Evolutionary conservation across 768 basidiomycete genomes (phyloP), one percentile per base, ranked within the genome.

Genomic region (Mycena haematopus): DNA sequence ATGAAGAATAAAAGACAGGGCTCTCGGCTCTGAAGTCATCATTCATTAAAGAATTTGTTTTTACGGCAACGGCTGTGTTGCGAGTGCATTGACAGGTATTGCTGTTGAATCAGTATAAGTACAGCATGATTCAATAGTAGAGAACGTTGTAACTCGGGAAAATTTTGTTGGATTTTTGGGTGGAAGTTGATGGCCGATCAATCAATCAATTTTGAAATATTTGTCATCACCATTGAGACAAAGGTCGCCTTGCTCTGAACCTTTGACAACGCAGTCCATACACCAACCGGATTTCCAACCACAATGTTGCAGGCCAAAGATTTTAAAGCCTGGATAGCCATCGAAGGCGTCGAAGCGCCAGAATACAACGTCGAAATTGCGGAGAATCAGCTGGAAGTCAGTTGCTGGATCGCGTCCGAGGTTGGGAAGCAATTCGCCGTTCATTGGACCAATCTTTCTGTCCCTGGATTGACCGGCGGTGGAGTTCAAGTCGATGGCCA

Each of bases 401-500:
- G 21, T 31, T 65, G 59, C 38, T 65, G 54, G 53, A 65, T 65
- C 15, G 22, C 64, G 2, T 65, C 64, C 3, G 58, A 65, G 27
- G 50, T 57, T 15, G 59, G 59, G 11, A 46, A 64, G 47, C 52
- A 40, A 24, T 66, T 66, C 47, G 19, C 46, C 31, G 60, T 66
- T 2, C 45, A 61, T n/a, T 66, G 65, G 60, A 53, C 51, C 15
- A 66, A 62, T n/a, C 14, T 22, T 2, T 62, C 56, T 29, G 44
- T 33, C 6, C 58, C 54, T 4, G 63, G 60, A 19, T 40, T 61
- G 5, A 66, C 56, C 13, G 59, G 60, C 3, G 65, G 60, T 0
- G 56, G 56, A 2, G 56, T 65, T 11, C 56, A 61, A 44, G 56
- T 65, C 11, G 65, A 65, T 31, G 65, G 65, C 22, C 60, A 54